Evolutionary conservation across 768 basidiomycete species (phyloP), one percentile per base, ranked within the genome.

Genomic region (Coprinopsis sp.): DNA sequence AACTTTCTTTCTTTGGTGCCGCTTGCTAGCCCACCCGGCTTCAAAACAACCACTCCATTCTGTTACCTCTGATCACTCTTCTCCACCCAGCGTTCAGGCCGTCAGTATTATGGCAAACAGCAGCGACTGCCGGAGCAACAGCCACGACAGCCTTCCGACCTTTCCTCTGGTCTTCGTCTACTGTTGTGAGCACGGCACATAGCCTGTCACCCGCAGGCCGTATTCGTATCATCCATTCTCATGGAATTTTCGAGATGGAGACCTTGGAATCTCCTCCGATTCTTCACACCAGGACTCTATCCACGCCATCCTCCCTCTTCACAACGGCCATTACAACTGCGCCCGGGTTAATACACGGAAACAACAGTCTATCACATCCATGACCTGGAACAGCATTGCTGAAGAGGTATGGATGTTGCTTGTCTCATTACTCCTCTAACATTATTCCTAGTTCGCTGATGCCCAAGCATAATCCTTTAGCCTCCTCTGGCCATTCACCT

Each of bases 401-500:
- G 76, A 84, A 53, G 85, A 90, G 66, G 86, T 82, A 41, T n/a
- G 46, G n/a, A n/a, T n/a, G n/a, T 33, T 31, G 14, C 31, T 10
- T 31, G 29, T 29, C 1, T 33, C 30, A 34, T 34, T 10, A 16
- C 12, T 11, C 8, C 24, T 23, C 22, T 14, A 42, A 31, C 23
- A 11, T 46, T 28, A n/a, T 12, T 30, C 44, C 16, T 51, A 68
- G 78, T 91, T 90, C 53, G 92, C 93, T 10, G 88, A 89, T 58
- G 74, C 81, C 1, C 68, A 92, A 13, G 89, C 91, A 2, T 76
- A 91, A 27, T 94, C 98, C 67, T 97, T 94, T 65, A 78, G 80
- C 39, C 95, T 95, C 70, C 76, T 97, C n/a, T 77, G 81, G 5
- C 79, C 82, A 34, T 97, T 96, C 67, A 87, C 93, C 0, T 76